Evolutionary conservation across 192 early-diverging fungal species (phyloP), one percentile per base, ranked within the genome.

Genomic region (Podila epigama): DNA sequence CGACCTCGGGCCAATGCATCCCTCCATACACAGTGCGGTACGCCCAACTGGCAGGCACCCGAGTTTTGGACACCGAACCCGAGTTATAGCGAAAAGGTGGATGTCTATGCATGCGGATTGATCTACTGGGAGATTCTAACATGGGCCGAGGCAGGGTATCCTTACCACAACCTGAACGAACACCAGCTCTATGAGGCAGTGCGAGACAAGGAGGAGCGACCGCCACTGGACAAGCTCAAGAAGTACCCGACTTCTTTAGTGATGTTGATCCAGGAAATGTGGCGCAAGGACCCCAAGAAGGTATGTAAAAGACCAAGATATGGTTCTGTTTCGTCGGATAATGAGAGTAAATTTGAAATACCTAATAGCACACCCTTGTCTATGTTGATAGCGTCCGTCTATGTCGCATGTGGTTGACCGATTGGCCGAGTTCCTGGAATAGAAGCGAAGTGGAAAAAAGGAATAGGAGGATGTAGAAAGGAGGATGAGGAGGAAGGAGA

Each of bases 111-210:
- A 32, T 90, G 90, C 60, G 91, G 84, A 6, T 59, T 92, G 13
- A 92, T 92, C 56, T 92, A 89, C 64, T 92, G 91, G 91, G 91
- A 92, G 73, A 92, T 92, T 44, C 34, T 92, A 36, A 88, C 89
- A 56, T 92, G 91, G 91, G 85, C 86, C 27, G 88, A 84, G 51
- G 80, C 82, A 55, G 90, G 89, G 12, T 92, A 88, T 39, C 91
- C 91, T 0, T 92, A 89, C 72, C 85, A 91, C 67, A 85, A 88
- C 60, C 72, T 84, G 79, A 87, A 81, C 6, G 88, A 91, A 61
- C 88, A 90, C 56, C 84, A 87, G 60, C 67, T 89, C 22, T 89
- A 88, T 37, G 73, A 77, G 16, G 72, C 80, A 58, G 90, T 92
- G 25, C 82, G 85, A 52, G 89, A 92, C 57, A 85, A 81, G 35